phyloP scores from a whole-genome alignment of 306 rosid genomes.

The Betula pendula region DNA sequence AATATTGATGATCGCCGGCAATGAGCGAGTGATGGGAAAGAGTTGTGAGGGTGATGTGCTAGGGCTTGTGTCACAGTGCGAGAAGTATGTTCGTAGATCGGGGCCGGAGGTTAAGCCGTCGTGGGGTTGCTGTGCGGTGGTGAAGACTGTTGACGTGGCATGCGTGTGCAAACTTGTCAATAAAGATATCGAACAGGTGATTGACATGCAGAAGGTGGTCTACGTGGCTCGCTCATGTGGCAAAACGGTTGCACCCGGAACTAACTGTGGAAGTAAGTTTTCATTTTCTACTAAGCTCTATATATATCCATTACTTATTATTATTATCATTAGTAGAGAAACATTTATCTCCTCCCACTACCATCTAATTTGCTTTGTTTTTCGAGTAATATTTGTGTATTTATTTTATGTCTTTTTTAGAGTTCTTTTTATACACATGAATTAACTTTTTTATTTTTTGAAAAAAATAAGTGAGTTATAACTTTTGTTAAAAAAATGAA shows the following conservation, averaged over 20 bases:
- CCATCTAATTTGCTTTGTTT: too few species aligned
- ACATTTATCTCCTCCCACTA: too few species aligned
- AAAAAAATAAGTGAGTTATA: too few species aligned
- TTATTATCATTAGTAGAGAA: too few species aligned
- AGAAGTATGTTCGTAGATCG: conserved; percentile 25
- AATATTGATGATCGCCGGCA: conserved; percentile 25
- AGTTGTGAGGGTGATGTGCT: conserved; percentile 28
- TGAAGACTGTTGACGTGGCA: conserved; percentile 18
- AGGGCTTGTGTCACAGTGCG: conserved; percentile 16
- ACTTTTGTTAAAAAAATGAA: too few species aligned
- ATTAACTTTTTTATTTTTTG: too few species aligned
- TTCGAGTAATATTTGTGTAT: too few species aligned
- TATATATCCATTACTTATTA: too few species aligned
- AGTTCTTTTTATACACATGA: too few species aligned
- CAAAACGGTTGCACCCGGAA: conserved; percentile 32
- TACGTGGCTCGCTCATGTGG: conserved; percentile 46
- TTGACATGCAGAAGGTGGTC: conserved; percentile 35
- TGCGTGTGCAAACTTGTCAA: conserved; percentile 41
- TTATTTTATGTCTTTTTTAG: too few species aligned
- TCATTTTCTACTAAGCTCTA: too few species aligned
- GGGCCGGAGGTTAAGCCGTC: conserved; percentile 46
- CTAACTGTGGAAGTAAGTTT: conserved; percentile 47
- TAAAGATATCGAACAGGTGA: conserved; percentile 13
- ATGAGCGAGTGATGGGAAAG: conserved; percentile 28
- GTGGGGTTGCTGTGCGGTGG: conserved; percentile 33